These are phyloP conservation scores for Phytophthora syringae DNA, from an alignment of 352 stramenopile genomes.

Conservation along the genomic window DNA sequence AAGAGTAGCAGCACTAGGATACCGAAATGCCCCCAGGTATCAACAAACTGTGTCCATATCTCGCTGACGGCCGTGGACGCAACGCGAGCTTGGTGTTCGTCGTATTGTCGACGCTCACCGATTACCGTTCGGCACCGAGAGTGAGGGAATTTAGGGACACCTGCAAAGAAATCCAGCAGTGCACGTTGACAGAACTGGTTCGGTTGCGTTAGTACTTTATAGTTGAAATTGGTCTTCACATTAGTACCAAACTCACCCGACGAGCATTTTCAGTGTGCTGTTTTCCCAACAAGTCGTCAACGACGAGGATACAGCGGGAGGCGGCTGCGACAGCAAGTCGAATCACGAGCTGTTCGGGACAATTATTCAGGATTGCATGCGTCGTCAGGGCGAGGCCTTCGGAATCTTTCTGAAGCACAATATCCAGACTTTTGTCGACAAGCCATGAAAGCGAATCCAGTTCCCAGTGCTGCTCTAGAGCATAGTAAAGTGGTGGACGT, in stretches of 20 bases:
- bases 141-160: conserved; percentile 71
- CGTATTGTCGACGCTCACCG: neutral
- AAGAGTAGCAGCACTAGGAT: neutral
- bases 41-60: conserved; percentile 56
- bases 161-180: conserved; percentile 59
- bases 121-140: conserved; percentile 40
- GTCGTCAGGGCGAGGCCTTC: conserved; percentile 49
- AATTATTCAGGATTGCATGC: conserved; percentile 49
- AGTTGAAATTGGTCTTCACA: neutral
- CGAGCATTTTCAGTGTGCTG: conserved; percentile 61
- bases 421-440: conserved; percentile 40
- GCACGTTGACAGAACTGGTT: conserved; percentile 52
- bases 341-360: conserved; percentile 57
- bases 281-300: conserved; percentile 38
- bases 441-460: conserved; percentile 64
- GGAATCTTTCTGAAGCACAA: conserved; percentile 54
- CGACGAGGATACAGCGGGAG: conserved; percentile 21
- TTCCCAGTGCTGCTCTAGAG: conserved; percentile 48
- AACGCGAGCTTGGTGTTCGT: conserved; percentile 12
- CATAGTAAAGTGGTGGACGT: conserved; percentile 40
- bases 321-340: conserved; percentile 63
- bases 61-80: conserved; percentile 31
- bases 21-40: conserved; percentile 76
- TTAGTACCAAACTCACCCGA: conserved; percentile 37
- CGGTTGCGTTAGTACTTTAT: neutral